These are phyloP conservation scores for Pholiota microspora DNA, from an alignment of 768 basidiomycete genomes.

Conservation along the genomic window DNA sequence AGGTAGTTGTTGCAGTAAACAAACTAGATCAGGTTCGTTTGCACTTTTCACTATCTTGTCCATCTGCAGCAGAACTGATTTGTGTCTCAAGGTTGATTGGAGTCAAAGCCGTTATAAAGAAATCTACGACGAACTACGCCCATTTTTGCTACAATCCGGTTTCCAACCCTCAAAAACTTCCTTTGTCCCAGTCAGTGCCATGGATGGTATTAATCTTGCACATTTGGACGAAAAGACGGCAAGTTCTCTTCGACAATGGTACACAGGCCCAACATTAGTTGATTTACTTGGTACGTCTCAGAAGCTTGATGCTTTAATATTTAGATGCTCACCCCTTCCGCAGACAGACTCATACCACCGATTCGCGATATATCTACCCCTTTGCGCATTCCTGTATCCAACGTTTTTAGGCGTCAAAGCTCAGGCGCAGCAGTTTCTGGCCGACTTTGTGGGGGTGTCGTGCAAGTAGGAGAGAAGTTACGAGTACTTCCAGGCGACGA, in stretches of 20 bases:
- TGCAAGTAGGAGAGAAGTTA: slow-evolving; percentile 89
- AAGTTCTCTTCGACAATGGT: slow-evolving; percentile 65
- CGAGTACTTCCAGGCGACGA: slow-evolving; percentile 93
- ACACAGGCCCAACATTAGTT: slow-evolving; percentile 80
- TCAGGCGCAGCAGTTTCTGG: slow-evolving; percentile 80
- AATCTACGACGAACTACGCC: slow-evolving; percentile 68
- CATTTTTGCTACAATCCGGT: slow-evolving; percentile 87
- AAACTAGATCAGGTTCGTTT: slow-evolving; percentile 81
- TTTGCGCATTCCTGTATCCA: slow-evolving; percentile 86
- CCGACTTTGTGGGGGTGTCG: slow-evolving; percentile 79
- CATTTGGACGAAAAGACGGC: slow-evolving; percentile 46
- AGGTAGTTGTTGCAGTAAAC: slow-evolving; percentile 91
- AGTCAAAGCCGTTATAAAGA: slow-evolving; percentile 79
- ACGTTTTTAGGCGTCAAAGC: slow-evolving; percentile 90
- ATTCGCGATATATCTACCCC: slow-evolving; percentile 72
- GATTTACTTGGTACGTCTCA: slow-evolving; percentile 66
- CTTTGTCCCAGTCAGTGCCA: slow-evolving; percentile 89
- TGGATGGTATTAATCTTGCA: slow-evolving; percentile 84
- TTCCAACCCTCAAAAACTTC: slow-evolving; percentile 75
- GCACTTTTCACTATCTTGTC: background rate
- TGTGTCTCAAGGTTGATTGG: slow-evolving; percentile 77
- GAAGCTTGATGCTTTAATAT: background rate
- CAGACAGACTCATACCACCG: slow-evolving; percentile 79
- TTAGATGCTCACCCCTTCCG: background rate
- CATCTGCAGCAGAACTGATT: background rate